A percentile compares a stretch with the other conserved stretches of the same genome.
phyloP scores from a whole-genome alignment of 1,284 basidiomycete species.

The Rhodofomes roseus region DNA sequence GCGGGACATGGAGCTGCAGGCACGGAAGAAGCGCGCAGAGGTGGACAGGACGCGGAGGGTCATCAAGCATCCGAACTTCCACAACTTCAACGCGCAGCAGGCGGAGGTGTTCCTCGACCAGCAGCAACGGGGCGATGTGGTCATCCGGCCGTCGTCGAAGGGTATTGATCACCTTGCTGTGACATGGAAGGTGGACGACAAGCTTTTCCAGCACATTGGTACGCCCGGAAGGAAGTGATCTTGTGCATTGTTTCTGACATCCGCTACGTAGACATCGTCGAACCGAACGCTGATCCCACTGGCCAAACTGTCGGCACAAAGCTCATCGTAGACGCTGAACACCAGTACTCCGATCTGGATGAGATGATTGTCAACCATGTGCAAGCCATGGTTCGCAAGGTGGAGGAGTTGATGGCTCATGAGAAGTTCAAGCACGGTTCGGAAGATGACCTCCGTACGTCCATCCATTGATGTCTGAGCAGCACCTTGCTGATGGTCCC shows the following conservation, averaged over 20 bases:
- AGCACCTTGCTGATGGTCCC: constrained; percentile 1
- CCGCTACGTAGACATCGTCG: constrained; percentile 73
- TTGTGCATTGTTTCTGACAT: constrained; percentile 5
- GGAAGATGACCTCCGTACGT: constrained; percentile 87
- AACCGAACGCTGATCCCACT: constrained; percentile 72
- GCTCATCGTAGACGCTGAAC: constrained; percentile 78
- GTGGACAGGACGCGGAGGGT: constrained; percentile 77
- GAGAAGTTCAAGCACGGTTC: constrained; percentile 93
- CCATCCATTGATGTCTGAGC: neutral
- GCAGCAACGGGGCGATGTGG: constrained; percentile 91
- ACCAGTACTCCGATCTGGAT: constrained; percentile 93
- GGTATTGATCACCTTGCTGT: constrained; percentile 93
- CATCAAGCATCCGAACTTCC: constrained; percentile 98
- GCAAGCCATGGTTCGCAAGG: constrained; percentile 89
- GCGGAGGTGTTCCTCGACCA: constrained; percentile 90
- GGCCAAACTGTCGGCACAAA: constrained; percentile 70
- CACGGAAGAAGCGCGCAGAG: constrained; percentile 83
- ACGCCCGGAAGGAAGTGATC: constrained; percentile 4
- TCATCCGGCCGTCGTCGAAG: constrained; percentile 95
- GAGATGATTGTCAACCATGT: constrained; percentile 98
- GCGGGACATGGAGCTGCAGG: constrained; percentile 72
- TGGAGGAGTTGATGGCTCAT: constrained; percentile 93
- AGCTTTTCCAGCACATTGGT: constrained; percentile 97
- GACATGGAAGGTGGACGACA: constrained; percentile 99
- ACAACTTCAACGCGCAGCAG: constrained; percentile 89